These are phyloP conservation scores for Calonectria multiphialidica DNA, from an alignment of 2,329 filamentous ascomycete genomes.

Conservation along the genomic window DNA sequence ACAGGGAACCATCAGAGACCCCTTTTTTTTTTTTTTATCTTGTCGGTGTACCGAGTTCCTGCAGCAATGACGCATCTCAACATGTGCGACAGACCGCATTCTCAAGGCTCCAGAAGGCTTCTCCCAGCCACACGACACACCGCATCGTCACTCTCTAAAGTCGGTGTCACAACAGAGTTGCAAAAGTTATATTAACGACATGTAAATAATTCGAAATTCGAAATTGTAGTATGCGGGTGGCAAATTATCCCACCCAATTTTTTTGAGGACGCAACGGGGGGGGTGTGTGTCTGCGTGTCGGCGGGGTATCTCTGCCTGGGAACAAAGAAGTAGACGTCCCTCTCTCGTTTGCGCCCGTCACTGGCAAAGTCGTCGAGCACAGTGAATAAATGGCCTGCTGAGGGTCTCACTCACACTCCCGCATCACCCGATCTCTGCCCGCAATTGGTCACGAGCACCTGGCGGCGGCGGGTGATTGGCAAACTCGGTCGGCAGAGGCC, in stretches of 20 bases:
- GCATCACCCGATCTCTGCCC: conserved; percentile 10
- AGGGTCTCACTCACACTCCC: not conserved
- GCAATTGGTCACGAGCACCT: conserved; percentile 3
- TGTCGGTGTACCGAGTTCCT: conserved; percentile 8
- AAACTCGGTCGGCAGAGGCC: not conserved
- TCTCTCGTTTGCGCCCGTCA: not conserved
- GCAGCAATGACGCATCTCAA: conserved; percentile 2
- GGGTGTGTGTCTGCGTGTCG: not conserved
- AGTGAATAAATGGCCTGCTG: not conserved
- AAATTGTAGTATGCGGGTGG: not conserved
- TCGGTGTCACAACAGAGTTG: conserved; percentile 1
- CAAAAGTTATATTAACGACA: not conserved
- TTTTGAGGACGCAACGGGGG: not conserved
- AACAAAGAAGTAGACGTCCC: not conserved
- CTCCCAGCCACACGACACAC: not conserved
- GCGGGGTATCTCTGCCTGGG: not conserved
- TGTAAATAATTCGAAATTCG: not conserved
- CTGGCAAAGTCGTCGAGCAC: not conserved
- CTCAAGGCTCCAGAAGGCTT: not conserved
- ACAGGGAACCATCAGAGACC: not conserved
- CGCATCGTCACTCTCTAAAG: not conserved
- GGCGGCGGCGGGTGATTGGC: not conserved
- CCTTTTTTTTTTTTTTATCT: not conserved
- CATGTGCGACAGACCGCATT: not conserved
- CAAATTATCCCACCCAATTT: not conserved